Percentiles rank a stretch among this genome's conserved stretches.
phyloP scores from a whole-genome alignment of 2,329 filamentous ascomycete genomes.

The Colletotrichum sidae region DNA sequence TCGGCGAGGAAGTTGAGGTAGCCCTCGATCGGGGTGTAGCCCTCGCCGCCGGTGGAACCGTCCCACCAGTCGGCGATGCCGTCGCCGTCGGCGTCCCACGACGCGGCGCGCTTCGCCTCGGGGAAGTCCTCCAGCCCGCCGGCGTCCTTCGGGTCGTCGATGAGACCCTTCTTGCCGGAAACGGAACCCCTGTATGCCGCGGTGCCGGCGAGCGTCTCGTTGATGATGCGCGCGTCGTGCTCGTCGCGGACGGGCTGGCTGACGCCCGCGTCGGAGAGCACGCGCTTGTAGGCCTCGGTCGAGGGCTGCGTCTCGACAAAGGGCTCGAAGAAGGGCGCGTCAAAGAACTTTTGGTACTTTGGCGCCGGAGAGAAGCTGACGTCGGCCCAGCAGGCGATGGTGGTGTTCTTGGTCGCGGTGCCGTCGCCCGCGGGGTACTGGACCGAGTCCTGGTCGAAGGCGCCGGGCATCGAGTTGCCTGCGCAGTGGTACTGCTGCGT shows the following conservation, averaged over 20 bases:
- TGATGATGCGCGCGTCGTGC: slow-evolving; percentile 48
- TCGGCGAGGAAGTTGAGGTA: slow-evolving; percentile 51
- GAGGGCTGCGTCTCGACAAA: slow-evolving; percentile 45
- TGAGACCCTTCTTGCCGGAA: slow-evolving; percentile 46
- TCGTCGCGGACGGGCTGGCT: slow-evolving; percentile 46
- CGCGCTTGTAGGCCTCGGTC: slow-evolving; percentile 49
- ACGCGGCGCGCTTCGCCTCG: slow-evolving; percentile 38
- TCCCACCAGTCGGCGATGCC: slow-evolving; percentile 51
- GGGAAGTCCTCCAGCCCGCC: slow-evolving; percentile 49
- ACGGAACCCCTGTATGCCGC: slow-evolving; percentile 46
- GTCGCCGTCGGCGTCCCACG: slow-evolving; percentile 48
- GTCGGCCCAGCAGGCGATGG: slow-evolving; percentile 47
- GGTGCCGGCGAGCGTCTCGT: slow-evolving; percentile 46
- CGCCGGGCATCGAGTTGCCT: slow-evolving; percentile 47
- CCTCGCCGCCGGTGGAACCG: slow-evolving; percentile 45
- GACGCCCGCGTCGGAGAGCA: slow-evolving; percentile 47
- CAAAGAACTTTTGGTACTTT: slow-evolving; percentile 46
- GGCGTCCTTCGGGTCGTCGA: slow-evolving; percentile 47
- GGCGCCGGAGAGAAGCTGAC: slow-evolving; percentile 43
- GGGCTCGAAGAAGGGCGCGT: slow-evolving; percentile 45
- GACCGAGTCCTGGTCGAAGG: slow-evolving; percentile 43
- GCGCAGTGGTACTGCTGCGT: slow-evolving; percentile 48
- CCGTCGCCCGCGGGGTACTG: slow-evolving; percentile 43
- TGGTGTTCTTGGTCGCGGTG: slow-evolving; percentile 33
- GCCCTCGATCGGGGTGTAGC: slow-evolving; percentile 47